These are phyloP conservation scores for Didymella sp. DNA, from an alignment of 2,329 filamentous ascomycete species.

Conservation along the genomic window DNA sequence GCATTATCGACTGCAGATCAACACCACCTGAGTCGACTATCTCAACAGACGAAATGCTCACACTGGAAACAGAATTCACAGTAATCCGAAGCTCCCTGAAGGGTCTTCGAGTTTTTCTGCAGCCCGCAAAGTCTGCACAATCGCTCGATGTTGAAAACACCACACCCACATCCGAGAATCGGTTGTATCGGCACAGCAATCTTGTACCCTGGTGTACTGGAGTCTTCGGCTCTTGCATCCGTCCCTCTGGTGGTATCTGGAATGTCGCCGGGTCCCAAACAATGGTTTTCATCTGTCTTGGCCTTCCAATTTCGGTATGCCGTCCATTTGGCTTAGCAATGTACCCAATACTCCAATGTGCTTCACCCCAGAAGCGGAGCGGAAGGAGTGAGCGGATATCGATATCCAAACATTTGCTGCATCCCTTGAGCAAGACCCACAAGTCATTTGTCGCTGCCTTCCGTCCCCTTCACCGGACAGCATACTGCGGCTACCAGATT, in stretches of 20 bases:
- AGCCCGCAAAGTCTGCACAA: neutral
- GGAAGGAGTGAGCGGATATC: slow-evolving; percentile 2
- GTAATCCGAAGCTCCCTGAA: neutral
- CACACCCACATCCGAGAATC: neutral
- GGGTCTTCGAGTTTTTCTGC: neutral
- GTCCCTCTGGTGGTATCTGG: neutral
- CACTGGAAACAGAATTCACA: no score
- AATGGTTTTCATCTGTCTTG: neutral
- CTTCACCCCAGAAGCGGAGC: slow-evolving; percentile 13
- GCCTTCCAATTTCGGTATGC: slow-evolving; percentile 8
- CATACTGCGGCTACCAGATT: neutral
- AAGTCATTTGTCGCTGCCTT: neutral
- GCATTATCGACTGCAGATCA: neutral
- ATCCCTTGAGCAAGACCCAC: neutral
- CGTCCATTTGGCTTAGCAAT: neutral
- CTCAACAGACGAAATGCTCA: neutral
- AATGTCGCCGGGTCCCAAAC: neutral
- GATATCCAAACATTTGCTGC: slow-evolving; percentile 4
- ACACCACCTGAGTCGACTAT: neutral
- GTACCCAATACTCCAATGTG: slow-evolving; percentile 5
- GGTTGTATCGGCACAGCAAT: slow-evolving; percentile 4
- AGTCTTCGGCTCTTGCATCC: neutral
- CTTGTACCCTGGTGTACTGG: neutral
- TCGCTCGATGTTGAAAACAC: neutral
- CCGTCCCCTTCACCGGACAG: neutral